These are phyloP conservation scores for Saccharomycopsis crataegensis DNA, from an alignment of 1,139 yeast genomes.

Conservation along the genomic window DNA sequence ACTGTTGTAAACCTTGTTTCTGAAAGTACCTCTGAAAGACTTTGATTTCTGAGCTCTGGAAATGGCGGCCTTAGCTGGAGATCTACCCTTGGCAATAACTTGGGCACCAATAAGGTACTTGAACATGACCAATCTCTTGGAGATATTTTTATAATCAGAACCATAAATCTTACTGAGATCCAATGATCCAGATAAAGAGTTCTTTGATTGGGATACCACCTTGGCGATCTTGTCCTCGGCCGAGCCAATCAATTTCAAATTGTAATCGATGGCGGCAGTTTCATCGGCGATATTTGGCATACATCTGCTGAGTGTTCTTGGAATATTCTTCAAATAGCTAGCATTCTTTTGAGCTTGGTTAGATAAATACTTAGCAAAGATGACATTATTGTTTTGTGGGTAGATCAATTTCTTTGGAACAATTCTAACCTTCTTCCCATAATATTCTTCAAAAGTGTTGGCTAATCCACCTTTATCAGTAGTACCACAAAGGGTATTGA, in stretches of 20 bases:
- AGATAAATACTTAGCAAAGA: conserved; percentile 12
- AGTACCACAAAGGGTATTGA: conserved; percentile 7
- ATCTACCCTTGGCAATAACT: conserved; percentile 13
- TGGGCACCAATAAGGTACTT: conserved; percentile 14
- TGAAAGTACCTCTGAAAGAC: conserved; percentile 14
- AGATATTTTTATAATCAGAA: neutral
- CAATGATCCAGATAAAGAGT: conserved; percentile 3
- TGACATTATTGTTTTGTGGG: conserved; percentile 8
- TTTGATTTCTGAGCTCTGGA: conserved; percentile 13
- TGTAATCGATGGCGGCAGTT: conserved; percentile 11
- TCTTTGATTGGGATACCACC: conserved; percentile 1
- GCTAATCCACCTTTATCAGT: conserved; percentile 6
- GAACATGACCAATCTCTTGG: conserved; percentile 14
- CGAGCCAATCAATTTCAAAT: conserved; percentile 3
- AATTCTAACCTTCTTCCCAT: conserved; percentile 11
- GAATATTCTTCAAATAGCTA: conserved; percentile 1
- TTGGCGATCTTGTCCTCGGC: conserved; percentile 1
- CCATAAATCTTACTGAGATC: conserved; percentile 11
- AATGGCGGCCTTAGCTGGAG: conserved; percentile 12
- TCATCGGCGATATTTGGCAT: conserved; percentile 15
- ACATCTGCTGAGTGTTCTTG: conserved; percentile 4
- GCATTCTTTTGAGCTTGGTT: conserved; percentile 3
- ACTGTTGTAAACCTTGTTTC: conserved; percentile 13
- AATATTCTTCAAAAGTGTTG: conserved; percentile 9
- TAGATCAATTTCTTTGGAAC: conserved; percentile 15